Evolutionary conservation across 148 eudicot species (phyloP), one percentile per base, ranked within the genome.

Genomic region (Chenopodium formosanum): DNA sequence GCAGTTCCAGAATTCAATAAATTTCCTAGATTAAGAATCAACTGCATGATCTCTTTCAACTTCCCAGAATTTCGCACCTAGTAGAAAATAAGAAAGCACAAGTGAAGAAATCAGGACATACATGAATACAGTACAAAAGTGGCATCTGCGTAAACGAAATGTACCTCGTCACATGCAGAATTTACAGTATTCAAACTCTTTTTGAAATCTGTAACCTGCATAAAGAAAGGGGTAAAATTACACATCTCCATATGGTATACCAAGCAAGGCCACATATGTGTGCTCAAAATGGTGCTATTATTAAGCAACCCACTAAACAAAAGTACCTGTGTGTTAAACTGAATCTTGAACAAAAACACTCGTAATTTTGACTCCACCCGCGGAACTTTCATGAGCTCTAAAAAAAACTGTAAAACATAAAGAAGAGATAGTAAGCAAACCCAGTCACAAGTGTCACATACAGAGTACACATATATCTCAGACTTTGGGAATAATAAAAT

Each of bases 371-470:
- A 91, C 84, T 95, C 98, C 87, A 93, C 97, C 68, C 98, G 88
- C 37, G 97, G 98, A 78, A 88, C 98, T 87, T 95, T 95, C 98
- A 95, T 95, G 82, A 95, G 90, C 94, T 95, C 98, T 87, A 93
- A 7, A 82, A 93, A 93, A 77, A 91, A 93, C 97, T 95, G 94
- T 40, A 66, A 62, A 90, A 88, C 14, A 74, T 31, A 75, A 50
- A 74, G 65, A 12, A 56, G 72, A 46, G 75, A 74, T 60, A 47
- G 58, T 71, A 34, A 77, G 75, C 74, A 62, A 71, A 62, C 66
- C 52, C 23, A 76, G 40, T 80, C 22, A 25, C 81, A 72, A 34
- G 19, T 64, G 77, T 32, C 37, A 23, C 32, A 76, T 72, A 2
- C 23, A 16, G 23, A 8, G 56, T 44, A 44, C 46, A 29, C 52